These are phyloP conservation scores for Spergularia azorica DNA, from an alignment of 179 eudicot species.

Conservation along the genomic window DNA sequence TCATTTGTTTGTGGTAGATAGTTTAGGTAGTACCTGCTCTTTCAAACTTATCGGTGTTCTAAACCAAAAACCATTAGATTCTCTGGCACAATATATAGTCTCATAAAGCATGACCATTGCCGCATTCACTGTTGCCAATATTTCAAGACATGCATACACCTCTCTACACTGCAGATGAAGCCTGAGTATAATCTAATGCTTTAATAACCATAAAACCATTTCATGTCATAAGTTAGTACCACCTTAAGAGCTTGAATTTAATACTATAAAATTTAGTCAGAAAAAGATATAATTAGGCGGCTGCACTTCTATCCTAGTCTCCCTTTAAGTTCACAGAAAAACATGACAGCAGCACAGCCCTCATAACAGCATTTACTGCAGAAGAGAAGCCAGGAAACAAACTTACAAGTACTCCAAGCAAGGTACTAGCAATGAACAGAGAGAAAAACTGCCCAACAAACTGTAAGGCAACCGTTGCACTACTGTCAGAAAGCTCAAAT, in stretches of 20 bases:
- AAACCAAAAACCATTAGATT: too few species aligned
- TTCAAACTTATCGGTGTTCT: too few species aligned
- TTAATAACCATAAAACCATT: background rate
- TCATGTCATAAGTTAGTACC: background rate
- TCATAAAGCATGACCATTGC: background rate
- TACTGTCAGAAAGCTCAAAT: slow-evolving; percentile 42
- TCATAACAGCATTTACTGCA: background rate
- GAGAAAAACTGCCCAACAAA: slow-evolving; percentile 48
- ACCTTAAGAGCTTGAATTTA: too few species aligned
- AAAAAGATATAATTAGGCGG: too few species aligned
- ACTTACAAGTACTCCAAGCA: slow-evolving; percentile 60
- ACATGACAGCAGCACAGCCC: background rate
- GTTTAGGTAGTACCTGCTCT: too few species aligned
- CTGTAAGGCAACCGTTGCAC: slow-evolving; percentile 33
- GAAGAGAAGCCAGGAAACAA: slow-evolving; percentile 2
- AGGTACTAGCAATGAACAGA: slow-evolving; percentile 57
- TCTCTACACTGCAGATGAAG: background rate
- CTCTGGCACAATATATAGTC: too few species aligned
- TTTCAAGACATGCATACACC: background rate
- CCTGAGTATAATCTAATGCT: background rate
- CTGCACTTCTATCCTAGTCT: background rate
- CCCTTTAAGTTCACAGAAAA: background rate
- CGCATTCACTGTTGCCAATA: background rate
- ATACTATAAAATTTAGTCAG: too few species aligned
- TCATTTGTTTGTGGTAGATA: too few species aligned